Percentiles rank a stretch among this genome's conserved stretches.
Conservation (phyloP, 257 asterid species). For the Fraxinus excelsior region DNA sequence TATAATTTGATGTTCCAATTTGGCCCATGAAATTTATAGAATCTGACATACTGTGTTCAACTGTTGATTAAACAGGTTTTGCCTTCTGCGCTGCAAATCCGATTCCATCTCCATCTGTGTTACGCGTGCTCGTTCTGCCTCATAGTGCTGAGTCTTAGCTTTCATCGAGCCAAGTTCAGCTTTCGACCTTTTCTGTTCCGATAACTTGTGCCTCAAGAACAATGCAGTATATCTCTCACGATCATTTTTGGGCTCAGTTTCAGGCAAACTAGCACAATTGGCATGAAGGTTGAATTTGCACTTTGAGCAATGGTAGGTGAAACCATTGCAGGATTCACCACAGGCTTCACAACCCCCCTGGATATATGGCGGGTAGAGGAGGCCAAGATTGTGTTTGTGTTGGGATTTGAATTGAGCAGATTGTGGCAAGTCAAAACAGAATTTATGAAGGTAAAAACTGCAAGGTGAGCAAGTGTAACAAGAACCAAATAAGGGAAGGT, state of each 20-base stretch:
- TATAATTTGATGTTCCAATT: constrained; percentile 11
- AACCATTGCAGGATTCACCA: constrained; percentile 12
- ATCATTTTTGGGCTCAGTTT: constrained; percentile 14
- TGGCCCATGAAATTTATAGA: constrained; percentile 11
- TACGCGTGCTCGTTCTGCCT: background rate
- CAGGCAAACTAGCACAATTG: constrained; percentile 1
- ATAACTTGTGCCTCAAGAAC: background rate
- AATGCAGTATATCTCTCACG: constrained; percentile 4
- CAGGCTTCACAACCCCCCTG: constrained; percentile 8
- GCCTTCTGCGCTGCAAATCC: constrained; percentile 4
- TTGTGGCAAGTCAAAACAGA: constrained; percentile 29
- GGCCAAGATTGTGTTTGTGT: constrained; percentile 30
- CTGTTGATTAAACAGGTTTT: constrained; percentile 2
- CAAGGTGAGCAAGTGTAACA: constrained; percentile 20
- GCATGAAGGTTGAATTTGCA: constrained; percentile 32
- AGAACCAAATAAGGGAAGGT: constrained; percentile 18
- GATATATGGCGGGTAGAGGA: constrained; percentile 23
- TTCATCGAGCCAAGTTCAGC: background rate
- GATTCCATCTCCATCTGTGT: constrained; percentile 11
- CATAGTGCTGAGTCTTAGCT: background rate
- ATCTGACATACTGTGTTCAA: constrained; percentile 8
- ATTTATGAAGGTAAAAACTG: constrained; percentile 31
- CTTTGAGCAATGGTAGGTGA: constrained; percentile 21
- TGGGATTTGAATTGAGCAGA: constrained; percentile 16
- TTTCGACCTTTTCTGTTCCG: background rate